A percentile compares a stretch with the other conserved stretches of the same genome.
Conservation (phyloP, 352 stramenopile genomes). For the Lagenidium giganteum region DNA sequence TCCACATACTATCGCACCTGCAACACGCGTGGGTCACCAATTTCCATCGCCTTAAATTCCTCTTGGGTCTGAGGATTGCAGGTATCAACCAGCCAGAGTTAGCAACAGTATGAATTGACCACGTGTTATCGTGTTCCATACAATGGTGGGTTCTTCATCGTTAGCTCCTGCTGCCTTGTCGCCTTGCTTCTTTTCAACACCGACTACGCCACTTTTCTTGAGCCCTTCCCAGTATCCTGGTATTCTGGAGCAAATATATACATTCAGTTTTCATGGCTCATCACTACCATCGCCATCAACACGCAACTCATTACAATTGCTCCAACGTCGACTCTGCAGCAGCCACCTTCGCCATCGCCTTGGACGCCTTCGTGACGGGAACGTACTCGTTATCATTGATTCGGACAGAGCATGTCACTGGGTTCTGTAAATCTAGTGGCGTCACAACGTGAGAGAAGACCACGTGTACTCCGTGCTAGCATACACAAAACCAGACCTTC, state of each 20-base stretch:
- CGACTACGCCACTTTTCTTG: constrained; percentile 9
- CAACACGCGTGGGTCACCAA: constrained; percentile 56
- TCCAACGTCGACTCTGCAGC: constrained; percentile 21
- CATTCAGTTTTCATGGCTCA: not conserved
- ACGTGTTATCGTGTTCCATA: no score
- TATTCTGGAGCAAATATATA: constrained; percentile 4
- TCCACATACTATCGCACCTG: constrained; percentile 23
- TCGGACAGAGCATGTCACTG: constrained; percentile 16
- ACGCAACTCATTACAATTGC: constrained; percentile 12
- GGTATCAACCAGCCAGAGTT: not conserved
- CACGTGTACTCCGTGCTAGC: not conserved
- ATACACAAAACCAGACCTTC: constrained; percentile 5
- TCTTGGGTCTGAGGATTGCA: constrained; percentile 41
- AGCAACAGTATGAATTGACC: no score
- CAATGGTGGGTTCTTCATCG: constrained; percentile 3
- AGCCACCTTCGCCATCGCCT: constrained; percentile 19
- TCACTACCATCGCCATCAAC: not conserved
- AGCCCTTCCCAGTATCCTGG: constrained; percentile 15
- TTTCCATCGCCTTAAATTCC: constrained; percentile 63
- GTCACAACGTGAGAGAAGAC: not conserved
- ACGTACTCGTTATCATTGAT: constrained; percentile 16
- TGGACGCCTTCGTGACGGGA: constrained; percentile 2
- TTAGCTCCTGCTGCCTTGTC: not conserved
- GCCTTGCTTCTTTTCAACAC: constrained; percentile 2
- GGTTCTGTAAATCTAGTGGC: constrained; percentile 6